phyloP scores from a whole-genome alignment of 208 protist genomes.

The Trypanosoma theileri region DNA sequence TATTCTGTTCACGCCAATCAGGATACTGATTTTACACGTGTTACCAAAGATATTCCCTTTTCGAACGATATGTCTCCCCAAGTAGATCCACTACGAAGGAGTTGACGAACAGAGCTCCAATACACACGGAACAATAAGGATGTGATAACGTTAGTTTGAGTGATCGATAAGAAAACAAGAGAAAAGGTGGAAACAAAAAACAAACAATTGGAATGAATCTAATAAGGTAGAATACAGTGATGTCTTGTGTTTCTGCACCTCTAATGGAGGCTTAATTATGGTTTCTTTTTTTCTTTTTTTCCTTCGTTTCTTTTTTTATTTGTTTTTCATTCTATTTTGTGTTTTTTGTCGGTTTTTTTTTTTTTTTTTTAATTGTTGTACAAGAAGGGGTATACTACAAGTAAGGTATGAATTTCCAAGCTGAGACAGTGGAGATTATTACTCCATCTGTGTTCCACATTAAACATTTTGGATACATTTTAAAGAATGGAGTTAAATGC shows the following conservation, averaged over 20 bases:
- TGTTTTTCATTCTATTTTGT: background rate
- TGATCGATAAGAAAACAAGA: too few relatives aligned
- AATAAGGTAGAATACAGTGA: conserved; percentile 5
- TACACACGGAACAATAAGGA: background rate
- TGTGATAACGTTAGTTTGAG: too few relatives aligned
- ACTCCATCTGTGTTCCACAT: conserved; percentile 44
- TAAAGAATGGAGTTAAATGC: conserved; percentile 74
- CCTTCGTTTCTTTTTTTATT: conserved; percentile 18
- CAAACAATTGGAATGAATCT: background rate
- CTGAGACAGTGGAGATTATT: conserved; percentile 38
- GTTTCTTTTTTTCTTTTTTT: conserved; percentile 6
- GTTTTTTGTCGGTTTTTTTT: background rate
- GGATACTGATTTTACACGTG: conserved; percentile 27
- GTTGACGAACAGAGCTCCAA: background rate
- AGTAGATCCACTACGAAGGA: conserved; percentile 15
- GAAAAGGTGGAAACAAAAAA: background rate
- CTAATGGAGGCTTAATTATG: background rate
- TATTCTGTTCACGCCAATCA: conserved; percentile 34
- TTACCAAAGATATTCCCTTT: background rate
- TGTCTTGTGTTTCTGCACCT: background rate
- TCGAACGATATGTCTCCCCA: background rate
- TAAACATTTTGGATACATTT: conserved; percentile 51
- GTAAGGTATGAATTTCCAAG: conserved; percentile 7
- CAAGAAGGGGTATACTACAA: background rate
- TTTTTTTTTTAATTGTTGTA: background rate